A percentile compares a stretch with the other conserved stretches of the same genome.
Conservation (phyloP, 2,329 filamentous ascomycete species). For the Fusarium sp. region DNA sequence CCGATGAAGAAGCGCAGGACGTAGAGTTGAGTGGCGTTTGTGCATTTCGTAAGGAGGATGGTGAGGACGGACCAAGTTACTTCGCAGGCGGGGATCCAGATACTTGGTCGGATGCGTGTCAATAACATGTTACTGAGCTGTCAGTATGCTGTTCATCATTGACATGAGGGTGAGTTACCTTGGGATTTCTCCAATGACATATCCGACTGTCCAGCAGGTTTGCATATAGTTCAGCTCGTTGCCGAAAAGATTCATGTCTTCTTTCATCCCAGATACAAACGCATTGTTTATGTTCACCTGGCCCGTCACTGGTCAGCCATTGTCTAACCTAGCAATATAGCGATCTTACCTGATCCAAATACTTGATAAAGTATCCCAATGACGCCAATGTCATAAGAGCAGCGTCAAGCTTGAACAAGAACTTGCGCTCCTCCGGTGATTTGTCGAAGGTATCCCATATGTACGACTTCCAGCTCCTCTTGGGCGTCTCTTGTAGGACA, state of each 20-base stretch:
- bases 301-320: too few relatives aligned
- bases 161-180: constrained; percentile 9
- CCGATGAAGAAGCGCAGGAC: constrained; percentile 57
- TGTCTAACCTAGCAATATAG: too few relatives aligned
- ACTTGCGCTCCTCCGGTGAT: constrained; percentile 52
- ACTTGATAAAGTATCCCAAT: constrained; percentile 52
- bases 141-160: background rate
- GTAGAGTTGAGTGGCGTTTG: constrained; percentile 49
- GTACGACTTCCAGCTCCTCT: constrained; percentile 54
- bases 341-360: constrained; percentile 47
- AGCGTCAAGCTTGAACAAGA: constrained; percentile 56
- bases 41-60: constrained; percentile 43
- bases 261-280: constrained; percentile 56
- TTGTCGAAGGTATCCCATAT: constrained; percentile 61
- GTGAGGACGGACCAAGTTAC: constrained; percentile 44
- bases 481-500: constrained; percentile 17
- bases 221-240: constrained; percentile 60
- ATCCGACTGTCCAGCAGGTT: constrained; percentile 68
- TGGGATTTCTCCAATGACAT: constrained; percentile 59
- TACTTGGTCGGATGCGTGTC: constrained; percentile 51
- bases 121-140: constrained; percentile 47
- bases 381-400: constrained; percentile 51
- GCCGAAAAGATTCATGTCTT: constrained; percentile 59
- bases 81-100: constrained; percentile 54
- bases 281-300: constrained; percentile 43